Percentiles rank a stretch among this genome's conserved stretches.
Evolutionary conservation across 768 basidiomycete species (phyloP).

Genomic region (Phlegmacium glaucopus): DNA sequence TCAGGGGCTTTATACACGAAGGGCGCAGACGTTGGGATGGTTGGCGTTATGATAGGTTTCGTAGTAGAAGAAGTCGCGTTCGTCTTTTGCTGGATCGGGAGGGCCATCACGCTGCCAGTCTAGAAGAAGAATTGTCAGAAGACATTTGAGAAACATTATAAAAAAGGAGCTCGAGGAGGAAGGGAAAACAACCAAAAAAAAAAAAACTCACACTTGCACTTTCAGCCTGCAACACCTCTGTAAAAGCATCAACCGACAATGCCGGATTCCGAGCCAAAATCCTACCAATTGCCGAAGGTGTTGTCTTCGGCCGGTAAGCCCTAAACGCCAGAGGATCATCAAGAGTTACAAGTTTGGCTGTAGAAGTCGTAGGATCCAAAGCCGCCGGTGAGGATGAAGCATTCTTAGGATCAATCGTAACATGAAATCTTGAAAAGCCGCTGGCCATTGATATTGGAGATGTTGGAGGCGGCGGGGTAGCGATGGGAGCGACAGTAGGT

Average conservation of each 20-base stretch:
- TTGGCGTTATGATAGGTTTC: constrained; percentile 4
- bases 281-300: constrained; percentile 9
- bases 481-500: no score
- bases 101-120: no score
- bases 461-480: no score
- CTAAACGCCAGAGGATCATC: constrained; percentile 7
- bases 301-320: constrained; percentile 10
- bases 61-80: neutral
- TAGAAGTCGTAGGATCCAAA: neutral
- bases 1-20: constrained; percentile 15
- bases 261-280: constrained; percentile 13
- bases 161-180: no score
- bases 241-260: constrained; percentile 14
- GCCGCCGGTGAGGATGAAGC: no score
- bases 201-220: neutral
- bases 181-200: no score
- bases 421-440: constrained; percentile 5
- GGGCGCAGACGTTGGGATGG: constrained; percentile 11
- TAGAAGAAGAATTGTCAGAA: no score
- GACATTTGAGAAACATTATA: no score
- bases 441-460: neutral
- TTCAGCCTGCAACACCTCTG: constrained; percentile 8
- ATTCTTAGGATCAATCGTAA: neutral
- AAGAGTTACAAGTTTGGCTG: neutral
- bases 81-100: no score